These are phyloP conservation scores for Hemileccinum rubropunctum DNA, from an alignment of 768 basidiomycete species.

Conservation along the genomic window DNA sequence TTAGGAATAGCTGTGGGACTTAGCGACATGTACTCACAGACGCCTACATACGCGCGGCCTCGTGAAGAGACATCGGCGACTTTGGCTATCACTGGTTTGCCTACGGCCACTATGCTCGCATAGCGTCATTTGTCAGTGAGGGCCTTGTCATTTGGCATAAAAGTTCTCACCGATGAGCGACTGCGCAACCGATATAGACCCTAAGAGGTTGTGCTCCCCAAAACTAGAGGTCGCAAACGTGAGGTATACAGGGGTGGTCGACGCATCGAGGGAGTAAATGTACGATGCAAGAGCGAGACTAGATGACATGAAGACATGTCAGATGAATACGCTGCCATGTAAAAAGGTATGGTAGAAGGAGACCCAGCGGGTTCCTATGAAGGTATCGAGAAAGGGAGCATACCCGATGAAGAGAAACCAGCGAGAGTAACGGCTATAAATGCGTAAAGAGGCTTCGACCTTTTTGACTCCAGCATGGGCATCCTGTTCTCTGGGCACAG, in stretches of 20 bases:
- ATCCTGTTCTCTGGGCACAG: slow-evolving; percentile 17
- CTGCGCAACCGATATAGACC: slow-evolving; percentile 54
- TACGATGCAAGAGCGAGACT: slow-evolving; percentile 67
- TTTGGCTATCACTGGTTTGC: slow-evolving; percentile 73
- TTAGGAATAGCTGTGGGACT: background rate
- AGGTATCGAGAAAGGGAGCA: background rate
- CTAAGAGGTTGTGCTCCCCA: slow-evolving; percentile 50
- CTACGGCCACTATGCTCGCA: slow-evolving; percentile 38
- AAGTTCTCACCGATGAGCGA: slow-evolving; percentile 47
- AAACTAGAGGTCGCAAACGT: slow-evolving; percentile 54
- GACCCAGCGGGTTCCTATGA: background rate
- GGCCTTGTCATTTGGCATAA: background rate
- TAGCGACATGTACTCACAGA: slow-evolving; percentile 42
- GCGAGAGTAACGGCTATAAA: slow-evolving; percentile 52
- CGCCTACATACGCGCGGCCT: slow-evolving; percentile 56
- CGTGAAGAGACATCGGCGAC: slow-evolving; percentile 69
- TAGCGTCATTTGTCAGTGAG: slow-evolving; percentile 10
- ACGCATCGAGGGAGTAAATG: slow-evolving; percentile 72
- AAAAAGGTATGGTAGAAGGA: no score
- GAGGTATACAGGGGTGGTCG: slow-evolving; percentile 67
- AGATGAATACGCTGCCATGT: background rate
- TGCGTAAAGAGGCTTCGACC: slow-evolving; percentile 50
- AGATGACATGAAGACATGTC: background rate
- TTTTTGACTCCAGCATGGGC: slow-evolving; percentile 42
- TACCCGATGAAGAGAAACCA: slow-evolving; percentile 64